phyloP scores from a whole-genome alignment of 2,329 filamentous ascomycete genomes.

The Didymella pinodella region DNA sequence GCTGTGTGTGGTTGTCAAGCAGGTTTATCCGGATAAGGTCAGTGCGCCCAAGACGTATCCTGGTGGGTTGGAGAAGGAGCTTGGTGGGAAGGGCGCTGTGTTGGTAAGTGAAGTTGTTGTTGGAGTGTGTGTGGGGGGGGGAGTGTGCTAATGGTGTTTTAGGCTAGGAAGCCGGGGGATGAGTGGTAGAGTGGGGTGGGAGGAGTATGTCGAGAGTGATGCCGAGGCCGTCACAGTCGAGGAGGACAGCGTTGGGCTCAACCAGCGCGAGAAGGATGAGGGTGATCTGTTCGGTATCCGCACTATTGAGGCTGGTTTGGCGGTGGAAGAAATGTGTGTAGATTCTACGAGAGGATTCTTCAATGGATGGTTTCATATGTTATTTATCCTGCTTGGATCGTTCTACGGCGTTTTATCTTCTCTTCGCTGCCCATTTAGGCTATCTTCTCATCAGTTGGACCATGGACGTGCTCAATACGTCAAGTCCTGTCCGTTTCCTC shows the following conservation, averaged over 20 bases:
- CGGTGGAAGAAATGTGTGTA: not conserved
- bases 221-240: slow-evolving; percentile 40
- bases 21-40: slow-evolving; percentile 57
- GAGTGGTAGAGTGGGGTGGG: slow-evolving; percentile 24
- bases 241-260: slow-evolving; percentile 48
- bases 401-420: too few relatives aligned
- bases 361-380: not conserved
- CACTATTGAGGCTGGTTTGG: slow-evolving; percentile 53
- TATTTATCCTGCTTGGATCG: not conserved
- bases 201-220: slow-evolving; percentile 36
- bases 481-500: too few relatives aligned
- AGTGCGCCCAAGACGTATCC: slow-evolving; percentile 56
- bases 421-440: too few relatives aligned
- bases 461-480: too few relatives aligned
- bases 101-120: slow-evolving; percentile 37
- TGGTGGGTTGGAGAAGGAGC: slow-evolving; percentile 57
- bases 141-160: slow-evolving; percentile 11
- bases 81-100: slow-evolving; percentile 56
- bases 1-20: slow-evolving; percentile 51
- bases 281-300: slow-evolving; percentile 52
- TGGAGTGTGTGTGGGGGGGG: too few relatives aligned
- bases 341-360: not conserved
- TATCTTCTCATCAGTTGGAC: not conserved
- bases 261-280: slow-evolving; percentile 49
- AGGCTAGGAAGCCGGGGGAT: slow-evolving; percentile 37